These are phyloP conservation scores for Pichia kudriavzevii DNA, from an alignment of 1,139 yeast species.

Conservation along the genomic window DNA sequence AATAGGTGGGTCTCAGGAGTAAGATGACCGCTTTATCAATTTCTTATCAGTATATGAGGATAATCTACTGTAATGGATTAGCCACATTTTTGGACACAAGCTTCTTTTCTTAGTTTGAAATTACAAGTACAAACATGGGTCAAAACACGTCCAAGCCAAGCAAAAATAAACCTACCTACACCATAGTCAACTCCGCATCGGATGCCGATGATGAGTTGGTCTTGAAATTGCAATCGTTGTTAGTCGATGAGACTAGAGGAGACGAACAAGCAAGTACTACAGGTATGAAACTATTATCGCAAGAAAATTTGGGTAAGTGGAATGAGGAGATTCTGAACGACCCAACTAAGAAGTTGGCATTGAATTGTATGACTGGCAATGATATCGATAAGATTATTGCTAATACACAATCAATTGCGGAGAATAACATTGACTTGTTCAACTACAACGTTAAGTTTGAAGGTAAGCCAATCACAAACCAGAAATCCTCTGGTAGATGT, in stretches of 20 bases:
- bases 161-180: conserved; percentile 18
- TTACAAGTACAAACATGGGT: conserved; percentile 20
- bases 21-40: background rate
- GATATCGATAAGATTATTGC: conserved; percentile 41
- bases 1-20: too few species aligned
- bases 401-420: conserved; percentile 30
- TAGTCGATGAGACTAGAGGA: conserved; percentile 7
- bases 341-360: conserved; percentile 52
- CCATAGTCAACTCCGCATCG: too few species aligned
- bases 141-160: conserved; percentile 20
- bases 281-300: conserved; percentile 32
- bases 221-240: conserved; percentile 23
- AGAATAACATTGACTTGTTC: conserved; percentile 42
- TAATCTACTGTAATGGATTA: background rate
- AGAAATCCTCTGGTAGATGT: conserved; percentile 54
- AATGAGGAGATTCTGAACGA: conserved; percentile 40
- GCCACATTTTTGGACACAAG: too few species aligned
- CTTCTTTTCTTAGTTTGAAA: background rate
- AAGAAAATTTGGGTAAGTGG: conserved; percentile 40
- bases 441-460: conserved; percentile 46
- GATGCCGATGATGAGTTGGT: conserved; percentile 26
- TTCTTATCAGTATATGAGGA: background rate
- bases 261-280: conserved; percentile 7
- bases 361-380: conserved; percentile 49
- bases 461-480: conserved; percentile 56